phyloP scores from a whole-genome alignment of 257 asterid species.

The Euphrasia confusa region DNA sequence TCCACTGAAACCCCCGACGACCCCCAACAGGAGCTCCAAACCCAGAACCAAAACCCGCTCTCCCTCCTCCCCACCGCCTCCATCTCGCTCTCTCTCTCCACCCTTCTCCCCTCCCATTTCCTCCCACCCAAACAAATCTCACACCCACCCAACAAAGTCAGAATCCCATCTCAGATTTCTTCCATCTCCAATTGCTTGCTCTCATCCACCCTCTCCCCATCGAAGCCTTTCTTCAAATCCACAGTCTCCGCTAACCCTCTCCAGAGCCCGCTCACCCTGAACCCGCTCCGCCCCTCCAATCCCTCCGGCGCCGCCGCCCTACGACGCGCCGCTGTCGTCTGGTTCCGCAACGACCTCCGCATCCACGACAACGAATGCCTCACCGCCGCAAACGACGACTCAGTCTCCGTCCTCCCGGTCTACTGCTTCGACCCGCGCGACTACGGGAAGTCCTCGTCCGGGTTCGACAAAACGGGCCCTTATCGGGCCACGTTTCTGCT shows the following conservation, averaged over 20 bases:
- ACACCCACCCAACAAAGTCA: slow-evolving; percentile 46
- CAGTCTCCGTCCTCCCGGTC: slow-evolving; percentile 77
- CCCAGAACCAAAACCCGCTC: slow-evolving; percentile 23
- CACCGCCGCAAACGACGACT: slow-evolving; percentile 67
- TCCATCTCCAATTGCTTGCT: slow-evolving; percentile 54
- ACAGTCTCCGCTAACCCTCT: slow-evolving; percentile 60
- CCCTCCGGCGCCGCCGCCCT: slow-evolving; percentile 65
- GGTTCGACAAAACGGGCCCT: slow-evolving; percentile 89
- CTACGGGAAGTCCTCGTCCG: slow-evolving; percentile 80
- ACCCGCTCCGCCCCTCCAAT: slow-evolving; percentile 72
- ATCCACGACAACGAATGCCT: slow-evolving; percentile 89
- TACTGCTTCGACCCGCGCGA: slow-evolving; percentile 97
- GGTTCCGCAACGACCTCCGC: slow-evolving; percentile 99
- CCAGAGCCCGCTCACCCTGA: slow-evolving; percentile 42
- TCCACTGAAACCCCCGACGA: slow-evolving; percentile 26
- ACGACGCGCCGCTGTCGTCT: slow-evolving; percentile 73
- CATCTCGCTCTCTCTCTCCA: slow-evolving; percentile 67
- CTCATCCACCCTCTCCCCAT: slow-evolving; percentile 40
- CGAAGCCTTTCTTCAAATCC: slow-evolving; percentile 46
- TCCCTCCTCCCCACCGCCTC: slow-evolving; percentile 54
- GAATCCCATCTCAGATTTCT: slow-evolving; percentile 76
- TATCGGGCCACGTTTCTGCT: slow-evolving; percentile 67
- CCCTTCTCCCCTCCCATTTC: slow-evolving; percentile 75
- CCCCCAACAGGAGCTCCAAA: slow-evolving; percentile 19
- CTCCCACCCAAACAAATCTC: slow-evolving; percentile 56